Evolutionary conservation across 2,329 filamentous ascomycete species (phyloP), one percentile per base, ranked within the genome.

Genomic region (Neurospora crassa): DNA sequence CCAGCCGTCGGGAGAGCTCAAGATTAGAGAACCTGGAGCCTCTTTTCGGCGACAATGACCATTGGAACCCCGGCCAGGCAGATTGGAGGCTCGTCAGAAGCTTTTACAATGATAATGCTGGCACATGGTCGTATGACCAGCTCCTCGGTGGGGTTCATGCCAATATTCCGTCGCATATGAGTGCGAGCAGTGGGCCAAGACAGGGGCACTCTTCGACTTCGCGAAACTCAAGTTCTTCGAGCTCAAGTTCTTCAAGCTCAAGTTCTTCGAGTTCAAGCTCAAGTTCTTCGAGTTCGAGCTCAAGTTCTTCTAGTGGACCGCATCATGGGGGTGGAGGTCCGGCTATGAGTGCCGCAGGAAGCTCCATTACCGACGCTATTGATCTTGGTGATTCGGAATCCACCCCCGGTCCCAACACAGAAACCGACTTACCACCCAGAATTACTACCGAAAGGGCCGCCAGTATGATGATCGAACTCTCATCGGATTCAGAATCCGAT

Each of bases 61-160:
- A 67, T 34, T 71, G 74, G 74, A 20, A 29, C 29, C 74, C 74
- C 14, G 40, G 37, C 12, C 20, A 34, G 2, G 72, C 67, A 1
- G 74, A 76, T 53, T 74, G 70, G 72, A 24, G 37, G 12, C 12
- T 74, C 2, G 70, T 74, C 10, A 69, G 72, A 20, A 14, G 42
- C 6, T 20, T 72, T 42, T 76, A 70, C 29, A 40, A 53, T 4
- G 40, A 71, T n/a, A 68, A 43, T 7, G 70, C 73, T 41, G 74
- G 70, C 8, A 53, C 40, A 5, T 68, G 68, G 16, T 72, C 73
- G 7, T 76, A 74, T 41, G 75, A 76, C 29, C 70, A 75, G 24
- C 24, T 24, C 24, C 24, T 24, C 24, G 24, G 24, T 24, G 24
- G 24, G 24, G 3, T 3, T 24, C 24, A 24, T 24, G 24, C 24